Evolutionary conservation across 306 rosid species (phyloP).

Genomic region (Glycyrrhiza uralensis): DNA sequence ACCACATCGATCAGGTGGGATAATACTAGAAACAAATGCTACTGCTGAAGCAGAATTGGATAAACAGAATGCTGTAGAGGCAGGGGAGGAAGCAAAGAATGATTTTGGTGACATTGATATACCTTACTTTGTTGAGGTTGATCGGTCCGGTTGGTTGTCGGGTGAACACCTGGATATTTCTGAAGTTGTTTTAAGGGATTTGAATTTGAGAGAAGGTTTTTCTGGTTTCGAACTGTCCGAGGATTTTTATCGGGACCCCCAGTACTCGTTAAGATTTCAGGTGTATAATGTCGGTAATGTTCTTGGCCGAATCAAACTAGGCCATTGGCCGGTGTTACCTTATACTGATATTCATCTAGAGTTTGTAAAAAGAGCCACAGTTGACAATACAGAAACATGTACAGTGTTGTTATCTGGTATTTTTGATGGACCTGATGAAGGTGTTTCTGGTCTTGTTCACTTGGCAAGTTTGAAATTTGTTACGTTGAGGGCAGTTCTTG

Average conservation of each 20-base stretch:
- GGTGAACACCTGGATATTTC: slow-evolving; percentile 76
- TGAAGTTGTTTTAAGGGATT: slow-evolving; percentile 64
- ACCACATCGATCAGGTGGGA: slow-evolving; percentile 66
- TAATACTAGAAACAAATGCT: slow-evolving; percentile 36
- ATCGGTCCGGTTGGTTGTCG: slow-evolving; percentile 49
- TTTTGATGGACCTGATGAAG: slow-evolving; percentile 89
- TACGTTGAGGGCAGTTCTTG: slow-evolving; percentile 63
- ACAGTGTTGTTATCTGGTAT: slow-evolving; percentile 68
- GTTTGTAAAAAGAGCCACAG: slow-evolving; percentile 40
- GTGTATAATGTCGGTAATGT: slow-evolving; percentile 49
- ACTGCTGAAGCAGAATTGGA: slow-evolving; percentile 42
- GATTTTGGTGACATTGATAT: slow-evolving; percentile 31
- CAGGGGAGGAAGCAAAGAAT: slow-evolving; percentile 35
- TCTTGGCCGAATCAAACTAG: slow-evolving; percentile 63
- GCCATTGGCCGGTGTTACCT: slow-evolving; percentile 86
- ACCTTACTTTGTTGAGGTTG: slow-evolving; percentile 76
- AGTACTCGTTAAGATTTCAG: slow-evolving; percentile 60
- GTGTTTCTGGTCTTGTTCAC: slow-evolving; percentile 78
- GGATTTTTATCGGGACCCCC: slow-evolving; percentile 42
- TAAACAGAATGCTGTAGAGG: slow-evolving; percentile 29
- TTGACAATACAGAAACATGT: slow-evolving; percentile 32
- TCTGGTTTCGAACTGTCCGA: slow-evolving; percentile 40
- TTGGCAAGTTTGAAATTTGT: slow-evolving; percentile 71
- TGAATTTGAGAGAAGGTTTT: slow-evolving; percentile 52
- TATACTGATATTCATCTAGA: slow-evolving; percentile 63